Evolutionary conservation across 2,329 filamentous ascomycete genomes (phyloP).

Genomic region (Penicillium capsulatum): DNA sequence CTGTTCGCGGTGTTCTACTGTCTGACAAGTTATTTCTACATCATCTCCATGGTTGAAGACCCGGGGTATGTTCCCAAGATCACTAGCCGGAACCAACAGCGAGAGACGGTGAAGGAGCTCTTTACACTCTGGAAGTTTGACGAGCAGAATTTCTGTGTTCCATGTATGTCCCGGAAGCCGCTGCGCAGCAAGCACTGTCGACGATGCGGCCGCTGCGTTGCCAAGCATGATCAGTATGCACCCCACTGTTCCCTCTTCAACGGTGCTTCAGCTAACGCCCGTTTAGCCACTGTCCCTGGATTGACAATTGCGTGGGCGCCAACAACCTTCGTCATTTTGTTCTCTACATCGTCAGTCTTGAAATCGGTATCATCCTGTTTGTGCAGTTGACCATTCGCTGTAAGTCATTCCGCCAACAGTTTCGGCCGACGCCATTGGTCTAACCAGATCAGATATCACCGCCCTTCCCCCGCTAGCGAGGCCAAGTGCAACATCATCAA

Average conservation of each 20-base stretch:
- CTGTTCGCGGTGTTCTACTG: conserved; percentile 62
- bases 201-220: conserved; percentile 84
- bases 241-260: neutral
- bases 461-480: conserved; percentile 50
- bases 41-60: conserved; percentile 77
- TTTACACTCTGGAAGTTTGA: conserved; percentile 85
- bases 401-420: conserved; percentile 43
- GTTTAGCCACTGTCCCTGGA: conserved; percentile 91
- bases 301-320: conserved; percentile 90
- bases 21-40: conserved; percentile 80
- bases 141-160: conserved; percentile 87
- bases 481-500: conserved; percentile 69
- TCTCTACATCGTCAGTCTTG: conserved; percentile 76
- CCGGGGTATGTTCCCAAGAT: conserved; percentile 91
- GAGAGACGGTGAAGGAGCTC: conserved; percentile 81
- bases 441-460: conserved; percentile 56
- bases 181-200: conserved; percentile 94
- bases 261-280: conserved; percentile 6
- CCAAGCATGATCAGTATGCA: conserved; percentile 91
- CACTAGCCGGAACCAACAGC: conserved; percentile 83
- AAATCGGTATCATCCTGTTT: conserved; percentile 67
- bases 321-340: conserved; percentile 98
- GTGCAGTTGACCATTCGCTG: conserved; percentile 70
- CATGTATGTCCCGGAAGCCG: conserved; percentile 90
- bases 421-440: neutral